A percentile compares a stretch with the other conserved stretches of the same genome.
Evolutionary conservation across 192 early-diverging fungal genomes (phyloP).

Genomic region (Rhizoclosmatium sp.): DNA sequence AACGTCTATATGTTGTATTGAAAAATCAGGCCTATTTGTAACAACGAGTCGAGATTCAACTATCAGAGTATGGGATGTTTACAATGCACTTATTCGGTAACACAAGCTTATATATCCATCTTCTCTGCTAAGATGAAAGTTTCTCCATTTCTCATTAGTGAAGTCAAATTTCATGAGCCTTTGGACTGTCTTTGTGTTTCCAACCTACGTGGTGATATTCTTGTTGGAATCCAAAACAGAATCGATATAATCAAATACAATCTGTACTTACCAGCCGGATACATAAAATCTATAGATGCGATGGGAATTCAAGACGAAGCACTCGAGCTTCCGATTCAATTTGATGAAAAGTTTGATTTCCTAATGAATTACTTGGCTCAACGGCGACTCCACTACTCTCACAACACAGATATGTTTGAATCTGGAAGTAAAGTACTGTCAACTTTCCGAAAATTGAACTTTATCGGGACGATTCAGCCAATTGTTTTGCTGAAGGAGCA

Average conservation of each 20-base stretch:
- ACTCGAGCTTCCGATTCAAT: slow-evolving; percentile 47
- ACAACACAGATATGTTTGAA: neutral
- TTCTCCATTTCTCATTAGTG: slow-evolving; percentile 46
- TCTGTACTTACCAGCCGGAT: slow-evolving; percentile 48
- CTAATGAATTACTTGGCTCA: slow-evolving; percentile 21
- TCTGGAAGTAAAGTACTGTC: neutral
- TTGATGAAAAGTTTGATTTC: slow-evolving; percentile 52
- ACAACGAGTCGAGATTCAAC: slow-evolving; percentile 47
- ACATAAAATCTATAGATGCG: slow-evolving; percentile 40
- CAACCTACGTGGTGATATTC: slow-evolving; percentile 49
- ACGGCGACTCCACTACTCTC: neutral
- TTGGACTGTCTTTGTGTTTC: slow-evolving; percentile 46
- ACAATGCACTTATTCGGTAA: slow-evolving; percentile 53
- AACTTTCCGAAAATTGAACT: slow-evolving; percentile 14
- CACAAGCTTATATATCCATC: slow-evolving; percentile 45
- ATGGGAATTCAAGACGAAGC: slow-evolving; percentile 2
- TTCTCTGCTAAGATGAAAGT: slow-evolving; percentile 11
- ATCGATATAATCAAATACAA: slow-evolving; percentile 54
- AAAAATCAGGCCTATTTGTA: slow-evolving; percentile 48
- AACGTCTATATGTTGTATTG: slow-evolving; percentile 45
- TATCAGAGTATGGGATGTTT: slow-evolving; percentile 55
- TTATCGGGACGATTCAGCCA: neutral
- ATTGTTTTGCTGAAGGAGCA: neutral
- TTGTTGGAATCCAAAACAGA: slow-evolving; percentile 54
- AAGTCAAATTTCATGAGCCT: slow-evolving; percentile 58